Conservation (phyloP, 169 alveolate species). For the Eimeria mitis region DNA sequence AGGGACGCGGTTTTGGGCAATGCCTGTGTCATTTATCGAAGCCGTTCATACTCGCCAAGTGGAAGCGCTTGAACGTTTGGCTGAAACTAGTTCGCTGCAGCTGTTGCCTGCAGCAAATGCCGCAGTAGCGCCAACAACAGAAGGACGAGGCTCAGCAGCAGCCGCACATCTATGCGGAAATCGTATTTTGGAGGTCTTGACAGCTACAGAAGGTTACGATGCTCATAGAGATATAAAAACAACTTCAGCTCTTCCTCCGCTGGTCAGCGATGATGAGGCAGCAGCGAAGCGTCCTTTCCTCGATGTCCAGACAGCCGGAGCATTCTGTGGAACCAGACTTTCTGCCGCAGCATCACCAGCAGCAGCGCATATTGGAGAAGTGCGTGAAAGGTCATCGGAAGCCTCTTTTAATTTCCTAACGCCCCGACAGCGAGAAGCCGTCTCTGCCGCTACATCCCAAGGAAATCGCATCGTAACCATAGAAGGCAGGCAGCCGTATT, state of each 20-base stretch:
- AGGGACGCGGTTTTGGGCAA: slow-evolving; percentile 73
- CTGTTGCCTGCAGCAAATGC: not conserved
- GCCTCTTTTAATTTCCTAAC: slow-evolving; percentile 2
- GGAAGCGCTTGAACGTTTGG: slow-evolving; percentile 23
- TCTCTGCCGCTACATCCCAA: slow-evolving; percentile 59
- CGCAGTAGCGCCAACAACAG: not conserved
- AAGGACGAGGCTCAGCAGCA: not conserved
- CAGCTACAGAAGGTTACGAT: not conserved
- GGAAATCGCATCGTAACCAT: slow-evolving; percentile 55
- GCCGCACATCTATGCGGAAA: not conserved
- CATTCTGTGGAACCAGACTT: not conserved
- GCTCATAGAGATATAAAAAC: not conserved
- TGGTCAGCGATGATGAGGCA: not conserved
- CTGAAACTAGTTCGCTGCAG: not conserved
- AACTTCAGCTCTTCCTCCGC: not conserved
- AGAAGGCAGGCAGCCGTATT: slow-evolving; percentile 34
- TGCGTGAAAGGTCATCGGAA: not conserved
- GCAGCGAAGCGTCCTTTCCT: not conserved
- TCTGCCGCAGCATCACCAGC: slow-evolving; percentile 25
- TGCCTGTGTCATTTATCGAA: slow-evolving; percentile 65
- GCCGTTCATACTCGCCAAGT: slow-evolving; percentile 55
- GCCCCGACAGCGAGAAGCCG: slow-evolving; percentile 64
- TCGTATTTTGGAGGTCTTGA: slow-evolving; percentile 10
- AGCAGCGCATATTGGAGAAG: not conserved
- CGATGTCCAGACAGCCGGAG: not conserved